A percentile compares a stretch with the other conserved stretches of the same genome.
These are phyloP conservation scores for Alternaria postmessia DNA, from an alignment of 2,329 filamentous ascomycete genomes.

Conservation along the genomic window DNA sequence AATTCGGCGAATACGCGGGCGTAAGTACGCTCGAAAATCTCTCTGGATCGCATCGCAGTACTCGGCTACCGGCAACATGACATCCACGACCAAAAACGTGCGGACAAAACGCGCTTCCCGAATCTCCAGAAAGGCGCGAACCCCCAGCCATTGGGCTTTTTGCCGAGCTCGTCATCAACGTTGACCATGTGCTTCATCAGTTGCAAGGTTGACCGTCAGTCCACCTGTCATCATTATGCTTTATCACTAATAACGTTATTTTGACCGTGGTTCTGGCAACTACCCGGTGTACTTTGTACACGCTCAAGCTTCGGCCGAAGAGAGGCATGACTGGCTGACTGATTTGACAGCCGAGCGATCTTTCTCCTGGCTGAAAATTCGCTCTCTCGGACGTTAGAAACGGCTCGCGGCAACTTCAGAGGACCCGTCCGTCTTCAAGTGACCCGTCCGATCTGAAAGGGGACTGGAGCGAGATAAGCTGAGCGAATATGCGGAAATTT, in stretches of 20 bases:
- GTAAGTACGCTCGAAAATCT: slow-evolving; percentile 12
- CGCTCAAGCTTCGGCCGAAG: slow-evolving; percentile 36
- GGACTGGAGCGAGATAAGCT: slow-evolving; percentile 8
- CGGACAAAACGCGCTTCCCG: slow-evolving; percentile 26
- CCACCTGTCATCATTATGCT: slow-evolving; percentile 11
- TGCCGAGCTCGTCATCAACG: slow-evolving; percentile 30
- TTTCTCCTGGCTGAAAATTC: slow-evolving; percentile 10
- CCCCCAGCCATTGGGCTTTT: slow-evolving; percentile 1
- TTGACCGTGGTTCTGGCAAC: slow-evolving; percentile 3
- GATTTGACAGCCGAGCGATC: slow-evolving; percentile 20
- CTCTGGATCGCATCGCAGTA: slow-evolving; percentile 24
- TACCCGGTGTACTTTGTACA: not conserved
- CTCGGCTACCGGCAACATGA: slow-evolving; percentile 27
- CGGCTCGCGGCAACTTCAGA: slow-evolving; percentile 30
- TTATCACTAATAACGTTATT: slow-evolving; percentile 27
- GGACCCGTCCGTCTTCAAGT: slow-evolving; percentile 13
- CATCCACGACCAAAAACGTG: slow-evolving; percentile 33
- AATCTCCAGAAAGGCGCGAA: slow-evolving; percentile 3
- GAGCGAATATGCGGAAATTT: not conserved
- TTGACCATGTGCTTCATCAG: slow-evolving; percentile 21
- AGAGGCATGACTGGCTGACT: not conserved
- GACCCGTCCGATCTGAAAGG: slow-evolving; percentile 14
- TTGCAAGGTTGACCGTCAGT: not conserved
- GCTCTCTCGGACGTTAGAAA: slow-evolving; percentile 21
- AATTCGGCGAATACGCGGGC: slow-evolving; percentile 24